Evolutionary conservation across 1,139 yeast genomes (phyloP), one percentile per base, ranked within the genome.

Genomic region (Hanseniaspora uvarum): DNA sequence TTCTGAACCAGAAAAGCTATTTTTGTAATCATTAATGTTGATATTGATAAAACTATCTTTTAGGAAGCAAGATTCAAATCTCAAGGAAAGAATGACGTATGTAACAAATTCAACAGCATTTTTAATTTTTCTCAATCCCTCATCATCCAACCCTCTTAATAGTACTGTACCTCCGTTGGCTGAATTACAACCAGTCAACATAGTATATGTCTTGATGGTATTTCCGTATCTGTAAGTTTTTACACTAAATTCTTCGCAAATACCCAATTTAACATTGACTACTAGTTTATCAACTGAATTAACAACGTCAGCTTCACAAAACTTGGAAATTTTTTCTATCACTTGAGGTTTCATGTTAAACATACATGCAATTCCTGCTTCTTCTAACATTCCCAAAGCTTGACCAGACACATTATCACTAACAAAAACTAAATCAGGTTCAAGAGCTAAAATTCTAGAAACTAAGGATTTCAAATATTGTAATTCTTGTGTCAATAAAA

Each of bases 401-500:
- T 84, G 70, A 0, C 96, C 96, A 62, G 94, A 83, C 1, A 89
- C 85, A 11, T 85, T 75, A 41, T 86, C 86, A 8, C 92, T 89
- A 12, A 86, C 84, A 34, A 89, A 77, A 1, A 94, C 76, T 24
- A 94, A 73, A 60, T 80, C 87, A 0, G 99, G 97, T 52, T 77
- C 79, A 55, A 92, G 69, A 0, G 92, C 81, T 4, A 81, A 74
- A 23, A 94, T 78, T 55, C 97, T 74, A 3, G 83, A 83, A 0
- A 88, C 94, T 49, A 92, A 72, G 60, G 89, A 89, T 54, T 82
- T 78, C 47, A 92, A 74, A 62, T 85, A 89, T 59, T 92, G 96
- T 46, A 78, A 74, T 63, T 92, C 97, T 64, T 94, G 98, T 0
- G 94, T 86, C 53, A 87, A 75, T 1, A 92, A 83, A 4, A 94